Evolutionary conservation across 164 flowering plant species (phyloP).

Genomic region (Stephania japonica): DNA sequence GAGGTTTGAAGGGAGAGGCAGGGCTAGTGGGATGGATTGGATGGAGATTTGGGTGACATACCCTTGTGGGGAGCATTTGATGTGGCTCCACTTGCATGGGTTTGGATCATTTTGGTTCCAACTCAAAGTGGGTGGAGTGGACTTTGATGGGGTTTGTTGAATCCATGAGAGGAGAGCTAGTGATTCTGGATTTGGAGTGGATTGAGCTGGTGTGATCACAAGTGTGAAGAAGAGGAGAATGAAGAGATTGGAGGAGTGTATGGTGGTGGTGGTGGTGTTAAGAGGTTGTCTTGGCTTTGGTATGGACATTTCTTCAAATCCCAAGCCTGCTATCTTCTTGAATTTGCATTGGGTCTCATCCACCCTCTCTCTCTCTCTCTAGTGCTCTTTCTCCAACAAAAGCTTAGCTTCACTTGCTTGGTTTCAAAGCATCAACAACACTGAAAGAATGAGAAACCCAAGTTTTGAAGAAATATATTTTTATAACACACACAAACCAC

Average conservation of each 20-base stretch:
- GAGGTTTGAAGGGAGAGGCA: slow-evolving; percentile 44
- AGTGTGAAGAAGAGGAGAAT: not conserved
- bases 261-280: too few species aligned
- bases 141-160: slow-evolving; percentile 9
- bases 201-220: not conserved
- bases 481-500: not conserved
- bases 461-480: not conserved
- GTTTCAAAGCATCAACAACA: not conserved
- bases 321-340: slow-evolving; percentile 38
- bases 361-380: slow-evolving; percentile 10
- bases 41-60: slow-evolving; percentile 41
- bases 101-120: slow-evolving; percentile 42
- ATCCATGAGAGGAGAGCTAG: slow-evolving; percentile 47
- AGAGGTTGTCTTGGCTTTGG: slow-evolving; percentile 32
- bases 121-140: slow-evolving; percentile 19
- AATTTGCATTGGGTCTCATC: slow-evolving; percentile 56
- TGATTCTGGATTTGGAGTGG: slow-evolving; percentile 36
- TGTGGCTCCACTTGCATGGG: slow-evolving; percentile 61
- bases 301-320: slow-evolving; percentile 53
- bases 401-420: not conserved
- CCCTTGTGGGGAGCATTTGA: slow-evolving; percentile 37
- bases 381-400: slow-evolving; percentile 7
- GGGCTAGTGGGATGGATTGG: slow-evolving; percentile 37
- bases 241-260: not conserved
- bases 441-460: not conserved